These are phyloP conservation scores for Ciborinia camelliae DNA, from an alignment of 2,329 filamentous ascomycete species.

Conservation along the genomic window DNA sequence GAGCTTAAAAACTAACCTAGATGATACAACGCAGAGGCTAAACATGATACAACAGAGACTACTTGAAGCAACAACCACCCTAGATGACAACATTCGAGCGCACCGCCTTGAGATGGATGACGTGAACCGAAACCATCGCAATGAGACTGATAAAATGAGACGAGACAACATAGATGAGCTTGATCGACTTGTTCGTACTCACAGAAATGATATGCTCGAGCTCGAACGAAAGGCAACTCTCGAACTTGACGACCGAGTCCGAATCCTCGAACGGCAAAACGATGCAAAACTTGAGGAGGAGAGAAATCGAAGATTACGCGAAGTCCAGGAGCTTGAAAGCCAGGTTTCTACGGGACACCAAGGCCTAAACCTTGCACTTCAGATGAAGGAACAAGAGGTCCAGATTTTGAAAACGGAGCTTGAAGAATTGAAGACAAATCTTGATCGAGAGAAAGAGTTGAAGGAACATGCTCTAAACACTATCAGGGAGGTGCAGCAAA, in stretches of 20 bases:
- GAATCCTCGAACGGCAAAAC: conserved; percentile 35
- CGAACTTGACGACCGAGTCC: conserved; percentile 35
- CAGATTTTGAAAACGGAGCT: conserved; percentile 47
- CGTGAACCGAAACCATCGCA: conserved; percentile 49
- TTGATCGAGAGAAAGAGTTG: conserved; percentile 59
- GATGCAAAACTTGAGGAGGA: conserved; percentile 62
- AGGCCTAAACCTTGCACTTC: conserved; percentile 31
- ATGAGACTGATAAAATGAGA: conserved; percentile 54
- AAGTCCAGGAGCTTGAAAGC: conserved; percentile 61
- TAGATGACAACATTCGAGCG: conserved; percentile 48
- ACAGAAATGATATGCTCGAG: conserved; percentile 65
- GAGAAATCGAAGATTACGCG: conserved; percentile 52
- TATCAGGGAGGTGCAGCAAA: conserved; percentile 46
- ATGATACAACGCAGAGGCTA: conserved; percentile 48
- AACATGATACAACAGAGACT: conserved; percentile 42
- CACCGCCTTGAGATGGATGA: conserved; percentile 55
- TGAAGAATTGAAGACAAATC: conserved; percentile 47
- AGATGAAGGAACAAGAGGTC: conserved; percentile 52
- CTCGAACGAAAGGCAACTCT: conserved; percentile 59
- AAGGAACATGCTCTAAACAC: conserved; percentile 41
- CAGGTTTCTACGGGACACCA: conserved; percentile 48
- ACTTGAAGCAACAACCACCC: conserved; percentile 46
- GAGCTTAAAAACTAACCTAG: conserved; percentile 64
- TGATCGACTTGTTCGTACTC: conserved; percentile 55
- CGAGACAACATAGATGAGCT: conserved; percentile 51